Evolutionary conservation across 2,329 filamentous ascomycete genomes (phyloP).

Genomic region (Fusarium pseudonygamai): DNA sequence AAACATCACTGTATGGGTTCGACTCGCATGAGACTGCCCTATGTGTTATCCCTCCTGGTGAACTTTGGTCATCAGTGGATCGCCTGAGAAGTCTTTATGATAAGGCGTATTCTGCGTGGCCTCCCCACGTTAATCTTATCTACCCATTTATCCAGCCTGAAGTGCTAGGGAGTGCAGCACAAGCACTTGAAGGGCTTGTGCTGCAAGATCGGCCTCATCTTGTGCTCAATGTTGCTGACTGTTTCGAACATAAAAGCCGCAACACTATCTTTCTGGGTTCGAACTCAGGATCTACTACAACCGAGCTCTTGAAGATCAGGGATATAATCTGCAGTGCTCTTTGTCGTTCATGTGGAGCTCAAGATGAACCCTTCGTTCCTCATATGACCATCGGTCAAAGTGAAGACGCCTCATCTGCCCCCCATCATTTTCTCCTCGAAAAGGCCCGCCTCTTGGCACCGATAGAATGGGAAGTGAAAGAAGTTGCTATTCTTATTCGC

Average conservation of each 20-base stretch:
- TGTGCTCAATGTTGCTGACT: conserved; percentile 53
- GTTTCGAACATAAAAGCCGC: conserved; percentile 60
- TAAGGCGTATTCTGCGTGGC: conserved; percentile 69
- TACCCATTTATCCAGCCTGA: conserved; percentile 70
- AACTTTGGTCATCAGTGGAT: conserved; percentile 60
- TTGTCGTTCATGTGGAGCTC: conserved; percentile 34
- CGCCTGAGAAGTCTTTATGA: conserved; percentile 70
- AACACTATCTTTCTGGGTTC: conserved; percentile 60
- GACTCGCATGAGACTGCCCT: conserved; percentile 67
- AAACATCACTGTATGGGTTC: conserved; percentile 9
- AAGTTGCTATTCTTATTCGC: conserved; percentile 64
- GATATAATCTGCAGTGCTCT: conserved; percentile 49
- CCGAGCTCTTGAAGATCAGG: conserved; percentile 48
- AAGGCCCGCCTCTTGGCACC: conserved; percentile 61
- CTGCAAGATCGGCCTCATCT: conserved; percentile 36
- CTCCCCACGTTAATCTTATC: conserved; percentile 72
- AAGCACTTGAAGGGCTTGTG: conserved; percentile 37
- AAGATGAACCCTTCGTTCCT: conserved; percentile 44
- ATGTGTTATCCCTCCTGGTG: conserved; percentile 64
- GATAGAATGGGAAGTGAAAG: conserved; percentile 58
- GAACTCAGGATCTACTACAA: conserved; percentile 1
- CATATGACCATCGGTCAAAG: conserved; percentile 72
- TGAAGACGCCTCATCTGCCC: conserved; percentile 53
- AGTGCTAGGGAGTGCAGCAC: conserved; percentile 54
- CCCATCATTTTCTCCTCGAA: conserved; percentile 61